Base-by-base conservation (phyloP, 2,329 filamentous ascomycete species). In the Cladosporium sp. region DNA sequence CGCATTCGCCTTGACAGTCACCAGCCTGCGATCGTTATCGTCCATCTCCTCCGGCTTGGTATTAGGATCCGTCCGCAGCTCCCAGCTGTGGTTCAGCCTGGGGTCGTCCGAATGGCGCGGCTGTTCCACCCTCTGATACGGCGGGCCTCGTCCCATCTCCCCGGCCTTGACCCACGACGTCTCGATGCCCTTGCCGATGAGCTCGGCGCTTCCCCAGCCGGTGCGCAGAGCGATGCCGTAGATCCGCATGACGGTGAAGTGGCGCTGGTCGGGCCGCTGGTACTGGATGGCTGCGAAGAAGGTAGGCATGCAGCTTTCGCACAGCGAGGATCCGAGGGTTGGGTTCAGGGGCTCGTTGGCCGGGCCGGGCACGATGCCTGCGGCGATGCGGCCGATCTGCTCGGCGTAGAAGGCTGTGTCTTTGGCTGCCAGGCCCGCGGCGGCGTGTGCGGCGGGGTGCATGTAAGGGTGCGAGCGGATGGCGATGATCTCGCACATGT, bases 201-300 rank as follows among this genome's bases (percentile, higher is more conserved):
- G 87, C 37, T 87, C 85, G 1, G 92, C 91, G 1, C 90, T 92
- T 72, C 92, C 90, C 91, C 92, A 97, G 0, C 95, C 95, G 0
- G 92, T 97, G 8, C 95, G 82, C 1, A 89, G 86, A 2, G 90
- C 87, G 46, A 96, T 89, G 71, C 92, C 89, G 70, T 88, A 85
- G 64, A 97, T 83, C 31, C 90, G 87, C 37, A 85, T 83, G 68
- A 97, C 84, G 0, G 90, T 86, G 91, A 92, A 96, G 65, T 86
- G 84, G 1, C 95, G 88, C 73, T 98, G 93, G 0, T 79, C 80
- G 5, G 87, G 76, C 66, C 91, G 86, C 71, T 87, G 87, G 75
- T 88, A 96, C 83, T 97, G 82, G 12, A 98, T 87, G 4, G 87
- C 94, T 1, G 93, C 90, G 67, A 97, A 92, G 79, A 98, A 97